phyloP scores from a whole-genome alignment of 1,284 basidiomycete species.

The Boletus semigastroideus region DNA sequence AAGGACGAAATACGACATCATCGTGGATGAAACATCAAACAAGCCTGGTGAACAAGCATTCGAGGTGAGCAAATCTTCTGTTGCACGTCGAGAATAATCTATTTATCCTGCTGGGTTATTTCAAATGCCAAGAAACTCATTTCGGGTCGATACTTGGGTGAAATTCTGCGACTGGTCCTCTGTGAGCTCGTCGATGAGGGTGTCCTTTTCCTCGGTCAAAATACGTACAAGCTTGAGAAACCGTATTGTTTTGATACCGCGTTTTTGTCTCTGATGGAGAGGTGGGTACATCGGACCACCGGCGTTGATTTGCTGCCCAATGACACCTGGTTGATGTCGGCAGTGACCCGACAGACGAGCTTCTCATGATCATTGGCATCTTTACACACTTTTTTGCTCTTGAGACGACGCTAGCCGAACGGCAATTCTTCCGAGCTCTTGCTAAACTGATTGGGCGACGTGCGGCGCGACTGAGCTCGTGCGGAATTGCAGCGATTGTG shows the following conservation, averaged over 20 bases:
- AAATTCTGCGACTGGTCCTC: slow-evolving; percentile 91
- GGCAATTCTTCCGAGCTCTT: slow-evolving; percentile 92
- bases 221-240: slow-evolving; percentile 96
- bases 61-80: slow-evolving; percentile 48
- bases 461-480: slow-evolving; percentile 85
- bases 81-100: background rate
- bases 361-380: slow-evolving; percentile 94
- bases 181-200: slow-evolving; percentile 97
- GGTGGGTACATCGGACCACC: slow-evolving; percentile 40
- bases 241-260: slow-evolving; percentile 95
- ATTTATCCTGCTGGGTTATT: background rate
- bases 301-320: background rate
- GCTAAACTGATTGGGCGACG: slow-evolving; percentile 88
- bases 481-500: slow-evolving; percentile 93
- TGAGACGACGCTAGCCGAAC: slow-evolving; percentile 91
- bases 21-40: slow-evolving; percentile 93
- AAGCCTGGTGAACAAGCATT: slow-evolving; percentile 96
- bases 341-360: slow-evolving; percentile 96
- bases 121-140: slow-evolving; percentile 83
- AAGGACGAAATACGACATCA: slow-evolving; percentile 91
- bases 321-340: slow-evolving; percentile 1
- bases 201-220: slow-evolving; percentile 95
- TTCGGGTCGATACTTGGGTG: slow-evolving; percentile 95
- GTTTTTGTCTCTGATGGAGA: slow-evolving; percentile 95
- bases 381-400: slow-evolving; percentile 95